phyloP scores from a whole-genome alignment of 805 yeast species.

The Suhomyces sp. region DNA sequence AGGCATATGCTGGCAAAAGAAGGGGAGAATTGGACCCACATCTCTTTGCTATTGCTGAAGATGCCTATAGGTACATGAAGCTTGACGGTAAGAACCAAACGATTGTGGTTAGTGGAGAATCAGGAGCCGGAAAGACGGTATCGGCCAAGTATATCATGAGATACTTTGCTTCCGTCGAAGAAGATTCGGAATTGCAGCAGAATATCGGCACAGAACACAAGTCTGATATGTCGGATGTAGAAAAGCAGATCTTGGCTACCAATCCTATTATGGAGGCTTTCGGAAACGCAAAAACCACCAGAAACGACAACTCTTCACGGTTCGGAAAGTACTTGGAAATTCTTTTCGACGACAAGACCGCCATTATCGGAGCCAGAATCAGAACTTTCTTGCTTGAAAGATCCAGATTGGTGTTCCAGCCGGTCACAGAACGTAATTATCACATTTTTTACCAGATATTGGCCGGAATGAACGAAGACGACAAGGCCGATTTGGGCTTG shows the following conservation, averaged over 20 bases:
- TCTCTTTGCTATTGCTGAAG: constrained; percentile 95
- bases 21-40: constrained; percentile 97
- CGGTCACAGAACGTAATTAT: constrained; percentile 84
- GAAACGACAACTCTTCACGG: constrained; percentile 96
- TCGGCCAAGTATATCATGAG: constrained; percentile 97
- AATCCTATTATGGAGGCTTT: constrained; percentile 97
- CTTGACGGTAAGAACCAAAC: constrained; percentile 84
- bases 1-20: constrained; percentile 88
- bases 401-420: constrained; percentile 92
- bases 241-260: constrained; percentile 91
- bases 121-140: constrained; percentile 98
- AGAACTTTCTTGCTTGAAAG: constrained; percentile 91
- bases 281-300: constrained; percentile 96
- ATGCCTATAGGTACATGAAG: constrained; percentile 93
- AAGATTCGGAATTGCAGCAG: constrained; percentile 31
- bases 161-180: constrained; percentile 92
- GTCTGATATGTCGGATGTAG: constrained; percentile 82
- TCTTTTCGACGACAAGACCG: constrained; percentile 67
- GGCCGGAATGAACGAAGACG: constrained; percentile 61
- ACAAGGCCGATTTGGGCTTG: constrained; percentile 58
- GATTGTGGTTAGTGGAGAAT: constrained; percentile 94
- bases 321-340: constrained; percentile 96
- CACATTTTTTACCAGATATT: constrained; percentile 91
- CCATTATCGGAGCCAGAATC: constrained; percentile 91
- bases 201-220: constrained; percentile 35